Base-by-base conservation (phyloP, 305 asterid species). In the Fraxinus velutina region DNA sequence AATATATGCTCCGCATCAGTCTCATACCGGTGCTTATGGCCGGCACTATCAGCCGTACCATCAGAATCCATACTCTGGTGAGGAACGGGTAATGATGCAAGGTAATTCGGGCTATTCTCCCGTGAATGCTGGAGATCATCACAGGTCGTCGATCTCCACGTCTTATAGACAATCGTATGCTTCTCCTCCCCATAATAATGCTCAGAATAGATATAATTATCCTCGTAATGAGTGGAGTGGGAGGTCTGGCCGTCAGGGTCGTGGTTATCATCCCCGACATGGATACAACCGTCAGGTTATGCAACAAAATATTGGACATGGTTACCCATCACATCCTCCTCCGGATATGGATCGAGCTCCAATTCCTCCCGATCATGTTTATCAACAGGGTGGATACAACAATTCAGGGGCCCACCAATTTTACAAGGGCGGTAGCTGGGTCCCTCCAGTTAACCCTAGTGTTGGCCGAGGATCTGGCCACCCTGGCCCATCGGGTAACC, bases 401-500 rank as follows among this genome's bases (percentile, higher is more conserved):
- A 82, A 76, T 71, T 66, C 85, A 47, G 89, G 79, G 34, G 85
- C 76, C 70, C 85, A 83, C 77, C 84, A 83, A 36, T 78, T 86
- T 6, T 42, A 87, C 12, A 85, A 80, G 83, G 84, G 74, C 44
- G 84, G 84, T 78, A 81, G 78, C 12, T 32, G 90, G 89, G 86
- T 73, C 42, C 87, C 89, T 21, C 91, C 82, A 0, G 90, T 71
- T 36, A 83, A 84, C 74, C 84, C 87, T 1, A 80, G 83, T 75
- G 89, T 70, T 21, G 93, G 93, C 30, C 85, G 91, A 81, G 97
- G 95, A 64, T 82, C 88, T 78, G 81, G 60, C 64, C 85, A 81
- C 33, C 86, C 90, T 60, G 93, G 84, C 52, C 94, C 85, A 29
- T 66, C 90, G 1, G 92, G 92, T 17, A 94, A 95, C 79, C 94